Evolutionary conservation across 192 early-diverging fungal genomes (phyloP).

Genomic region (Funneliformis mosseae): DNA sequence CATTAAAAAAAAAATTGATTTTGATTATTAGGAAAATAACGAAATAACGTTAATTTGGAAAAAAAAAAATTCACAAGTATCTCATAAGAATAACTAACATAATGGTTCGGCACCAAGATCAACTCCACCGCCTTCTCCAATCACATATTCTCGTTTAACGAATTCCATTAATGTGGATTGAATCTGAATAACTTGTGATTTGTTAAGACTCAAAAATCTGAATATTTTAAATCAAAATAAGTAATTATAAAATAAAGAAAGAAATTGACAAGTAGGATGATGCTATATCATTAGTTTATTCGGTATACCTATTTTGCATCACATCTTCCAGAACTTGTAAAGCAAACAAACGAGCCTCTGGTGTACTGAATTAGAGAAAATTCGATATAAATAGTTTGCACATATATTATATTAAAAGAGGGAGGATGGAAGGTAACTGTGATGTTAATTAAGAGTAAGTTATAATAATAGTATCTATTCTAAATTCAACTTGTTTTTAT

Average conservation of each 20-base stretch:
- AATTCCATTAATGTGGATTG: slow-evolving; percentile 61
- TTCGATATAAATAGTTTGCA: background rate
- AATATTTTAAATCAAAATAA: background rate
- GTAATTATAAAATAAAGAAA: background rate
- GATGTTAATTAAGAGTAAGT: slow-evolving; percentile 30
- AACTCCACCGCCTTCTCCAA: slow-evolving; percentile 36
- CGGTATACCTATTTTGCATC: slow-evolving; percentile 56
- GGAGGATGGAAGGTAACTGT: slow-evolving; percentile 29
- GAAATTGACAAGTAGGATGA: background rate
- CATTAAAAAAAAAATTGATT: background rate
- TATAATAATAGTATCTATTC: slow-evolving; percentile 20
- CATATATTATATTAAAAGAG: slow-evolving; percentile 20
- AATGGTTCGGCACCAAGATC: slow-evolving; percentile 50
- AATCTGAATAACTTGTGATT: slow-evolving; percentile 53
- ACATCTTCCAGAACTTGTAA: slow-evolving; percentile 81
- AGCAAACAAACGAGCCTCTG: slow-evolving; percentile 83
- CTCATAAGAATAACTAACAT: slow-evolving; percentile 36
- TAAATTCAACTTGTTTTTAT: background rate
- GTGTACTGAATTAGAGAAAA: slow-evolving; percentile 47
- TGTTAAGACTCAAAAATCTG: slow-evolving; percentile 39
- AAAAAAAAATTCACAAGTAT: background rate
- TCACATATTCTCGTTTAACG: slow-evolving; percentile 59
- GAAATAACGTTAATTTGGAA: background rate
- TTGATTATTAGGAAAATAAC: background rate
- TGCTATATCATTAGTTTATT: background rate